phyloP scores from a whole-genome alignment of 2,329 filamentous ascomycete species.

The Simplicillium aogashimaense region DNA sequence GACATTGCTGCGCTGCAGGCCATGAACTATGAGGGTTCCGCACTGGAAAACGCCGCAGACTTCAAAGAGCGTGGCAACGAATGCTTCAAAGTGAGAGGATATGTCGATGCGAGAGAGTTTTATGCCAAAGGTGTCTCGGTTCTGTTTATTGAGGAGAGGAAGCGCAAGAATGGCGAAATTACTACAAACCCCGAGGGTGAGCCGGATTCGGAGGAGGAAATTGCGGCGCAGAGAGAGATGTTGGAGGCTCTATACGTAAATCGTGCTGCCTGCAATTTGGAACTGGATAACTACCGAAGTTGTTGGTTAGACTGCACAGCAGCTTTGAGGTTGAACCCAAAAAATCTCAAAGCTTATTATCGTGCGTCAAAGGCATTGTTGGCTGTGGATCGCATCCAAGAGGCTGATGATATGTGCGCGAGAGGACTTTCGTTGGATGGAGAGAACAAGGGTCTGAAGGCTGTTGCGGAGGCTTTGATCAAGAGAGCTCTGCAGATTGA shows the following conservation, averaged over 20 bases:
- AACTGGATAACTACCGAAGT: constrained; percentile 78
- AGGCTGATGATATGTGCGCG: constrained; percentile 71
- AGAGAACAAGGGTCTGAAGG: constrained; percentile 55
- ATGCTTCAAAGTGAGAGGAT: constrained; percentile 62
- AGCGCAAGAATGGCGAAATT: constrained; percentile 31
- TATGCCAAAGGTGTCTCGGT: constrained; percentile 80
- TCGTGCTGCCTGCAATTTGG: constrained; percentile 80
- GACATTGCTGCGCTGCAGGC: constrained; percentile 81
- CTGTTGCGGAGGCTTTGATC: constrained; percentile 53
- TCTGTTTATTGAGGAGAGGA: constrained; percentile 52
- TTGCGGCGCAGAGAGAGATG: constrained; percentile 48
- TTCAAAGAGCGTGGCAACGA: constrained; percentile 95
- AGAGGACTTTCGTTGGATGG: constrained; percentile 66
- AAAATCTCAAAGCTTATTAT: constrained; percentile 86
- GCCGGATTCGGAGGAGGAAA: constrained; percentile 41
- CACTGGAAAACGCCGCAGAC: constrained; percentile 68
- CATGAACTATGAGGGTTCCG: constrained; percentile 85
- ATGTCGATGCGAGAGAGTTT: constrained; percentile 79
- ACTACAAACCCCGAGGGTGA: constrained; percentile 19
- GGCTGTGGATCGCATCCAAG: constrained; percentile 64
- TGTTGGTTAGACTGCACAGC: constrained; percentile 78
- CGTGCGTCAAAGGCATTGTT: constrained; percentile 71
- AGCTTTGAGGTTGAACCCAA: constrained; percentile 67
- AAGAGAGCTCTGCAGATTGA: constrained; percentile 45
- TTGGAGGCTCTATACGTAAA: constrained; percentile 77